Evolutionary conservation across 2,329 filamentous ascomycete species (phyloP).

Genomic region (Curvularia sp.): DNA sequence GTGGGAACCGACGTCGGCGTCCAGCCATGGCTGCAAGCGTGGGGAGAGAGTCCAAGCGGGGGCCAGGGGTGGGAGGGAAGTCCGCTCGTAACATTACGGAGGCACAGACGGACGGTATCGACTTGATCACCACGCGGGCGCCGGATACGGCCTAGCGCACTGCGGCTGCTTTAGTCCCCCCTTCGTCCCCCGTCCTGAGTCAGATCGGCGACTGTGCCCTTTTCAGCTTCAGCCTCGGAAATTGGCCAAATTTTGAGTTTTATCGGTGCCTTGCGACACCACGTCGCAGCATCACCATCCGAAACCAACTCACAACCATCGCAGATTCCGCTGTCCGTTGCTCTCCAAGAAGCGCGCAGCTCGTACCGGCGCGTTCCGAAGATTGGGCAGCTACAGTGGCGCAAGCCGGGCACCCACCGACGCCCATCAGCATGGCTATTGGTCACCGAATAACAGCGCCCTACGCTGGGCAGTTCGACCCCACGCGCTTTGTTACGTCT

Average conservation of each 20-base stretch:
- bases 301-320: slow-evolving; percentile 6
- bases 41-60: slow-evolving; percentile 28
- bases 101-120: slow-evolving; percentile 4
- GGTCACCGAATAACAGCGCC: slow-evolving; percentile 30
- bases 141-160: neutral
- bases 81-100: slow-evolving; percentile 12
- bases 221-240: slow-evolving; percentile 24
- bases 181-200: slow-evolving; percentile 2
- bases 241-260: slow-evolving; percentile 15
- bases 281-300: slow-evolving; percentile 16
- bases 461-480: slow-evolving; percentile 50
- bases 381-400: slow-evolving; percentile 1
- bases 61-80: slow-evolving; percentile 17
- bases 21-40: slow-evolving; percentile 24
- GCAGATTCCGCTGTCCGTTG: neutral
- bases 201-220: slow-evolving; percentile 7
- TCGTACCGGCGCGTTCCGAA: slow-evolving; percentile 9
- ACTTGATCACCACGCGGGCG: neutral
- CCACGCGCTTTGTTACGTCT: slow-evolving; percentile 74
- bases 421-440: slow-evolving; percentile 34
- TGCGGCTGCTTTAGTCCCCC: neutral
- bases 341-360: neutral
- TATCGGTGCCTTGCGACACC: slow-evolving; percentile 13
- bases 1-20: slow-evolving; percentile 23
- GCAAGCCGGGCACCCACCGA: slow-evolving; percentile 10